Evolutionary conservation across 2,329 filamentous ascomycete species (phyloP), one percentile per base, ranked within the genome.

Genomic region (Neocatenulostroma microsporum): DNA sequence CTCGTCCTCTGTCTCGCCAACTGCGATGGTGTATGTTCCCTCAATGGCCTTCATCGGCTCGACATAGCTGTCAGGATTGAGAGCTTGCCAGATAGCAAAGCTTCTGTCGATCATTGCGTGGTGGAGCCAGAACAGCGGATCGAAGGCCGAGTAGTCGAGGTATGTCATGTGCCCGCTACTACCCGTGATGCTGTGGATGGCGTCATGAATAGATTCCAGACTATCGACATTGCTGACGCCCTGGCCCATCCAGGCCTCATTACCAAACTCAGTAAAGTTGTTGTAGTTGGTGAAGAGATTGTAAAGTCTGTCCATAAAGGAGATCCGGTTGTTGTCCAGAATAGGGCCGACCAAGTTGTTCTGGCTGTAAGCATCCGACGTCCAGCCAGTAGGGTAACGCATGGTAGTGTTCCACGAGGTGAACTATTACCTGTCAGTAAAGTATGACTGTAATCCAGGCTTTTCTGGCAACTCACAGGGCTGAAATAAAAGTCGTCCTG

Each of bases 41-140:
- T 62, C 34, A 68, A 73, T 41, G 26, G 63, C 62, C 5, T 63
- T 48, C 42, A 74, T 70, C 1, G 78, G 71, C 15, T 68, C 62
- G 4, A 86, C 72, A 63, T 79, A 89, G 20, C 73, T 73, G 14
- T 76, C 64, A 0, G 81, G 82, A 45, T 91, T 73, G 11, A 91
- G 59, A 1, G 71, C 67, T 62, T 91, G 83, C 83, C 83, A 91
- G 42, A 93, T 72, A 21, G 83, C 76, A 44, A 86, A 76, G 19
- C 84, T 60, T 3, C 85, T 75, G 53, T 93, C 85, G 6, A 86
- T 73, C 59, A 83, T 87, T 44, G 47, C 45, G 50, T 89, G 84
- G 51, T 89, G 83, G 7, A 89, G 62, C 30, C 81, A 84, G 60
- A 89, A 88, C 10, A 84, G 64, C 0, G 84, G 84, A 53, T 93